Evolutionary conservation across 176 grass and related monocot genomes (phyloP), one percentile per base, ranked within the genome.

Genomic region (Tillandsia leiboldiana): DNA sequence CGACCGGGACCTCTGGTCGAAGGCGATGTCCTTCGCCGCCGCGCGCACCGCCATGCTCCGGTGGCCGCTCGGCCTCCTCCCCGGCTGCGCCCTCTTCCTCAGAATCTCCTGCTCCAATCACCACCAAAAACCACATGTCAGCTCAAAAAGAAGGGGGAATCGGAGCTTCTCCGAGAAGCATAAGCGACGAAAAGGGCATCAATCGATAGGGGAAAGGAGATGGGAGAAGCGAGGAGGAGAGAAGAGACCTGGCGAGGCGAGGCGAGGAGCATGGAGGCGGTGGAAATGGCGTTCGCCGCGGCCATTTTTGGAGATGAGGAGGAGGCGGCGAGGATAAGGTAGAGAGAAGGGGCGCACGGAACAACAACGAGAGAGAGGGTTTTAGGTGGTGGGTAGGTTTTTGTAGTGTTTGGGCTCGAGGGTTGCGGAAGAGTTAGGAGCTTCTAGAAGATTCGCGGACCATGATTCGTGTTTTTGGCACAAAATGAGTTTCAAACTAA

Each of bases 11-110:
- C 2, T 42, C 81, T 96, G 88, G 68, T 92, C 92, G 17, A 96
- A 96, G 78, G 92, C 88, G 64, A 96, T 92, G 29, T 96, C 92
- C 71, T 96, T 96, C 24, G 86, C 86, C 72, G 73, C 57, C 2
- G 89, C 86, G 22, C 87, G 84, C 51, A 92, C 89, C 0, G 59
- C 66, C 13, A 64, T 48, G 15, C 73, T 67, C 65, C 75, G 71
- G 15, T 56, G 81, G 3, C 48, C 69, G 53, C 54, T 65, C 51
- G 66, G 2, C 26, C 50, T 27, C 11, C 14, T 51, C 66, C 12
- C 29, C 10, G 49, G 48, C 23, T 20, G 28, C 8, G 5, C 58
- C 51, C 72, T 74, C 58, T 61, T 74, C 49, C 72, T 51, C 72
- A 74, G 22, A 28, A 26, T 10, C 48, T 65, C 72, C 72, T 74